Conservation (phyloP, 768 basidiomycete genomes). For the Gautieria morchelliformis region DNA sequence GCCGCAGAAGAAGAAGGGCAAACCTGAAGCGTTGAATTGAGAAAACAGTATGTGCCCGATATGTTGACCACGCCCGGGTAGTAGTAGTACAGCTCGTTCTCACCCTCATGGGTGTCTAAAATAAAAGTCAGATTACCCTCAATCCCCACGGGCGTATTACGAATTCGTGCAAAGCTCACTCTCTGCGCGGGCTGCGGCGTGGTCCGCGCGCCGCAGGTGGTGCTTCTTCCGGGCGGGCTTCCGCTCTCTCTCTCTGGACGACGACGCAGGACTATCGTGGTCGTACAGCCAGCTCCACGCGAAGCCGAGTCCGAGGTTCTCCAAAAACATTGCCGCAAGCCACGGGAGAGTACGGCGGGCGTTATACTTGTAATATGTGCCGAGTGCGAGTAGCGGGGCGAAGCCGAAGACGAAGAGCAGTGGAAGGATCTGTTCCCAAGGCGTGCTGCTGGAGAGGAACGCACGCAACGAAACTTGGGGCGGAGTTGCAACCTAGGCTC, state of each 20-base stretch:
- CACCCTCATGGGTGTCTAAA: neutral
- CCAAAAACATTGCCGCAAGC: constrained; percentile 41
- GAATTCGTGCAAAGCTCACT: neutral
- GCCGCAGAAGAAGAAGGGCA: constrained; percentile 13
- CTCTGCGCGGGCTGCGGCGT: constrained; percentile 26
- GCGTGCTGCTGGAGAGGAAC: neutral
- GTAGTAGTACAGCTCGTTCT: constrained; percentile 33
- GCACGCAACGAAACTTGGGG: neutral
- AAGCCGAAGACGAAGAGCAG: constrained; percentile 1
- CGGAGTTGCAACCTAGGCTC: neutral
- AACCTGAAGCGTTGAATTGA: constrained; percentile 93
- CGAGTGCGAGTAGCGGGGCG: neutral
- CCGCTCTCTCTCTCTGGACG: constrained; percentile 22
- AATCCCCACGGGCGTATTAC: neutral
- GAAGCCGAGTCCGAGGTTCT: constrained; percentile 41
- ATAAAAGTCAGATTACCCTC: too few species aligned
- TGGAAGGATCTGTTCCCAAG: constrained; percentile 8
- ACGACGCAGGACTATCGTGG: constrained; percentile 8
- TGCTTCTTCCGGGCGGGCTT: constrained; percentile 42
- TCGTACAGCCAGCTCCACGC: constrained; percentile 56
- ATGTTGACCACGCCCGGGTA: constrained; percentile 94
- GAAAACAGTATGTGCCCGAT: constrained; percentile 94
- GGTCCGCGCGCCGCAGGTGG: constrained; percentile 42
- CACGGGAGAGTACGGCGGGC: neutral
- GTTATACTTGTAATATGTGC: neutral